Evolutionary conservation across 2,329 filamentous ascomycete species (phyloP).

Genomic region (Cercospora zeae-maydis): DNA sequence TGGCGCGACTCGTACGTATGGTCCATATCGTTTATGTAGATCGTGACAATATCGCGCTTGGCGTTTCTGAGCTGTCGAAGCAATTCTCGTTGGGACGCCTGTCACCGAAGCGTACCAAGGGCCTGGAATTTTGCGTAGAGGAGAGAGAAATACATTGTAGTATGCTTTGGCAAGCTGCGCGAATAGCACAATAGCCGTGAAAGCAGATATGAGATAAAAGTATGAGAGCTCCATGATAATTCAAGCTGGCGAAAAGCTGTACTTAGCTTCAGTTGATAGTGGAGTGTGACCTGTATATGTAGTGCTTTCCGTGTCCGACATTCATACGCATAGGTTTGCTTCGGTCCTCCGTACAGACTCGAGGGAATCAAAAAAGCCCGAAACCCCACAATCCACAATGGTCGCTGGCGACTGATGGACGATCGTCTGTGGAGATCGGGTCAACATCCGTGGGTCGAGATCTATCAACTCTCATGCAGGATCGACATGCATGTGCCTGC

Average conservation of each 20-base stretch:
- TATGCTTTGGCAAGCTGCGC: not conserved
- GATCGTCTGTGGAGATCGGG: not conserved
- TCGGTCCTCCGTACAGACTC: not conserved
- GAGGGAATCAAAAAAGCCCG: not conserved
- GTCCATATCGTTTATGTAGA: constrained; percentile 35
- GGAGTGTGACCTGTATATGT: not conserved
- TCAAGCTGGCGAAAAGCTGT: not conserved
- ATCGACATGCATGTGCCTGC: not conserved
- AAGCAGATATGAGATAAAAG: not conserved
- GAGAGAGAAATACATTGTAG: constrained; percentile 15
- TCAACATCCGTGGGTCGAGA: not conserved
- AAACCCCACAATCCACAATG: not conserved
- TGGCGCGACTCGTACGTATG: constrained; percentile 30
- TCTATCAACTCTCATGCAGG: not conserved
- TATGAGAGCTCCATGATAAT: not conserved
- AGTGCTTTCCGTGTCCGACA: not conserved
- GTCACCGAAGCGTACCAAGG: constrained; percentile 18
- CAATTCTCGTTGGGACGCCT: constrained; percentile 4
- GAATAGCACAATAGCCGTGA: not conserved
- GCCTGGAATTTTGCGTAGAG: constrained; percentile 14
- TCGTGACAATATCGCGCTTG: constrained; percentile 38
- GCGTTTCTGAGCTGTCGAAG: constrained; percentile 3
- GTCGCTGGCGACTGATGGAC: not conserved
- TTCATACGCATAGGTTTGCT: not conserved
- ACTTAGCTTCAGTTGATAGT: not conserved